Conservation (phyloP, 305 asterid genomes). For the Solanum hybrid region DNA sequence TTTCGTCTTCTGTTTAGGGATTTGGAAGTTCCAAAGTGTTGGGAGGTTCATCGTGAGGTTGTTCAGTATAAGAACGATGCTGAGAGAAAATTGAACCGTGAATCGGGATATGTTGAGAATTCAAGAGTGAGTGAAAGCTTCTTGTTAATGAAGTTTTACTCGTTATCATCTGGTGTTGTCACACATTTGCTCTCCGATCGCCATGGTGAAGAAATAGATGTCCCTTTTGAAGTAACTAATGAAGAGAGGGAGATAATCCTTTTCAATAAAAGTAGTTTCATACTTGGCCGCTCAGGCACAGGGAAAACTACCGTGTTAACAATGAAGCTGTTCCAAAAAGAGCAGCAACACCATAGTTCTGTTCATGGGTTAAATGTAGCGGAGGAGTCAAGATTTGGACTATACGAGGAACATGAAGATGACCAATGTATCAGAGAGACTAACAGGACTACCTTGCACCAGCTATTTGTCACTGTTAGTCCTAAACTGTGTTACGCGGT, state of each 20-base stretch:
- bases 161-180: slow-evolving; percentile 34
- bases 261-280: slow-evolving; percentile 42
- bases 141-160: slow-evolving; percentile 51
- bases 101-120: slow-evolving; percentile 35
- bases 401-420: not conserved
- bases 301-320: slow-evolving; percentile 67
- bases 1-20: slow-evolving; percentile 25
- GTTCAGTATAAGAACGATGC: slow-evolving; percentile 29
- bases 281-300: slow-evolving; percentile 69
- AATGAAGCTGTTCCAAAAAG: slow-evolving; percentile 44
- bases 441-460: slow-evolving; percentile 24
- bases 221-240: slow-evolving; percentile 62
- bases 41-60: slow-evolving; percentile 27
- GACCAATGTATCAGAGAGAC: not conserved
- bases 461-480: slow-evolving; percentile 66
- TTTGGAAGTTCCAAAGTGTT: slow-evolving; percentile 53
- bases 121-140: slow-evolving; percentile 58
- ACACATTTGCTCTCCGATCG: slow-evolving; percentile 49
- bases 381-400: not conserved
- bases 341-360: slow-evolving; percentile 39
- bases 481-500: slow-evolving; percentile 66
- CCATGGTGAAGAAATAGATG: slow-evolving; percentile 35
- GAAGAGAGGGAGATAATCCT: slow-evolving; percentile 47
- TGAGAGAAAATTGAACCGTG: slow-evolving; percentile 5
- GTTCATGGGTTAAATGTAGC: slow-evolving; percentile 15